Evolutionary conservation across 2,329 filamentous ascomycete species (phyloP).

Genomic region (Xylariaceae sp.): DNA sequence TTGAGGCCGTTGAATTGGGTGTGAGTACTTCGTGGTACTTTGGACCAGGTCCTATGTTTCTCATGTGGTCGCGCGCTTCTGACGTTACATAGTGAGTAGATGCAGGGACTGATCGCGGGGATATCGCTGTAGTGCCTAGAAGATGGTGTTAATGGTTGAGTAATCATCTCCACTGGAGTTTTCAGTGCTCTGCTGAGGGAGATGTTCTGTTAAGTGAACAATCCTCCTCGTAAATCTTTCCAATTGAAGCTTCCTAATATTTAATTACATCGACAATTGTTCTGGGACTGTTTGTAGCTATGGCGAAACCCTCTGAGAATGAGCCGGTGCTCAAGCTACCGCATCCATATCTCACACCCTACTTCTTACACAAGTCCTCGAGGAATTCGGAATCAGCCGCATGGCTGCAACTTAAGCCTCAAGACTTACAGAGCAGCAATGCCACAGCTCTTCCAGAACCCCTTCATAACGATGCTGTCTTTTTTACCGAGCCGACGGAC

Average conservation of each 20-base stretch:
- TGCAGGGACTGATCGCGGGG: background rate
- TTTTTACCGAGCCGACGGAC: conserved; percentile 50
- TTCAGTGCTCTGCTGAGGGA: background rate
- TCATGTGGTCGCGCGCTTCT: background rate
- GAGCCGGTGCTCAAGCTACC: conserved; percentile 52
- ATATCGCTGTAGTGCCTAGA: background rate
- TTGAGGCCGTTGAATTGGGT: conserved; percentile 19
- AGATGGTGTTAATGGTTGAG: background rate
- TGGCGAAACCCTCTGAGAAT: conserved; percentile 31
- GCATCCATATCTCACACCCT: conserved; percentile 52
- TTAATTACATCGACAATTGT: background rate
- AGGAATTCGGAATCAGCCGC: conserved; percentile 29
- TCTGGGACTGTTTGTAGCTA: conserved; percentile 15
- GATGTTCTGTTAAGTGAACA: background rate
- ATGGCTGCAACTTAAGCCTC: conserved; percentile 42
- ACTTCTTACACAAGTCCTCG: conserved; percentile 43
- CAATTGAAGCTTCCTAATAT: background rate
- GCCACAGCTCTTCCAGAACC: conserved; percentile 36
- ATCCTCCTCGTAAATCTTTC: background rate
- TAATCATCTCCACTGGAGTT: background rate
- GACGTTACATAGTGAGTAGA: background rate
- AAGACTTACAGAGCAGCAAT: conserved; percentile 33
- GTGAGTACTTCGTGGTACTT: background rate
- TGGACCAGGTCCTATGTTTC: background rate
- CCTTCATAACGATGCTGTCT: conserved; percentile 42